A percentile compares a stretch with the other conserved stretches of the same genome.
phyloP scores from a whole-genome alignment of 2,329 filamentous ascomycete species.

The Exophiala mesophila region DNA sequence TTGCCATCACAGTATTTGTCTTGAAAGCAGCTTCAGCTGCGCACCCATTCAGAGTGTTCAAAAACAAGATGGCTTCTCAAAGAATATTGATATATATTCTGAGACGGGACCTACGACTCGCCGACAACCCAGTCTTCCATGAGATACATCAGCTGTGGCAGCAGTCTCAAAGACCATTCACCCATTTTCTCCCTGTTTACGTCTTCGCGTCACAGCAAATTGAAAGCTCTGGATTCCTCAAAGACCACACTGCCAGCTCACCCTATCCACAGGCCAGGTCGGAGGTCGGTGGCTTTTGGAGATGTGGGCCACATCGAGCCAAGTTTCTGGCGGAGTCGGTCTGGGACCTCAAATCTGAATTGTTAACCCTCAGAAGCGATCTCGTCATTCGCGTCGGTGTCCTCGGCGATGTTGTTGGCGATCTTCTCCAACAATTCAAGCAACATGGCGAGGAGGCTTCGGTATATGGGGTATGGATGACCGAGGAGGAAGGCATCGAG shows the following conservation, averaged over 20 bases:
- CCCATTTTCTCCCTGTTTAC: conserved; percentile 67
- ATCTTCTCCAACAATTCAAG: conserved; percentile 51
- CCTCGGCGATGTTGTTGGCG: conserved; percentile 53
- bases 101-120: conserved; percentile 66
- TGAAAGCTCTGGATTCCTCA: conserved; percentile 70
- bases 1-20: no score
- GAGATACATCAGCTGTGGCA: conserved; percentile 45
- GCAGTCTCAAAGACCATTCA: conserved; percentile 45
- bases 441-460: conserved; percentile 37
- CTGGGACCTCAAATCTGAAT: conserved; percentile 63
- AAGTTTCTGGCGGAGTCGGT: conserved; percentile 69
- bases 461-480: conserved; percentile 69
- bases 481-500: conserved; percentile 63
- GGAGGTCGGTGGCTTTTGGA: conserved; percentile 62
- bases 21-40: no score
- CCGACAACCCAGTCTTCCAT: conserved; percentile 70
- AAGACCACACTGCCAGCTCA: conserved; percentile 40
- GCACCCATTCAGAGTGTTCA: background rate
- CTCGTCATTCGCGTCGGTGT: conserved; percentile 61
- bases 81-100: conserved; percentile 65
- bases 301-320: conserved; percentile 66
- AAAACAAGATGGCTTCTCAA: conserved; percentile 30
- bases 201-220: conserved; percentile 66
- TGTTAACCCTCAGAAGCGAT: conserved; percentile 57
- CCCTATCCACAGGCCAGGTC: conserved; percentile 68